Conservation (phyloP, 2,329 filamentous ascomycete species). For the Colletotrichum coccodes region DNA sequence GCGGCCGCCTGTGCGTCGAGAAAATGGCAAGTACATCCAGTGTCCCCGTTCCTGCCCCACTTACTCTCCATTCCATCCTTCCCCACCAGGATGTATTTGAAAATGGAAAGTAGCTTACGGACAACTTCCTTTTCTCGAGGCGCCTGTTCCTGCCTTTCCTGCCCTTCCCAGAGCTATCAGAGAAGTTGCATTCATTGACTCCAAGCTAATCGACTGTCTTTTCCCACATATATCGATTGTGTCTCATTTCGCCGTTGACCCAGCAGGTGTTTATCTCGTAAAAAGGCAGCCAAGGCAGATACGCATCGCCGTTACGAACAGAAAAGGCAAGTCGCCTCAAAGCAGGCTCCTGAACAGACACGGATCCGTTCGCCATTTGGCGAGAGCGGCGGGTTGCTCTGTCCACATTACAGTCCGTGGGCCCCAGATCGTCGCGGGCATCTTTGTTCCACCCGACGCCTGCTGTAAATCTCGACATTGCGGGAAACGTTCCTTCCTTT, state of each 20-base stretch:
- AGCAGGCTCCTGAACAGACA: too few species aligned
- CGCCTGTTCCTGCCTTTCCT: not conserved
- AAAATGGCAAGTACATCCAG: conserved; percentile 11
- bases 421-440: conserved; percentile 26
- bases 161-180: not conserved
- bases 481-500: not conserved
- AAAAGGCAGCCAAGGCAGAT: not conserved
- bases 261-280: too few species aligned
- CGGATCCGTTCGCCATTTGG: not conserved
- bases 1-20: conserved; percentile 30
- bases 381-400: not conserved
- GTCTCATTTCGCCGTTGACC: too few species aligned
- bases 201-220: not conserved
- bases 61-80: not conserved
- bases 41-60: not conserved
- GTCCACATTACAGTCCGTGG: not conserved
- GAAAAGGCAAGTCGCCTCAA: not conserved
- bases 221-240: not conserved
- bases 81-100: not conserved
- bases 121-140: not conserved
- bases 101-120: not conserved
- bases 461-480: not conserved
- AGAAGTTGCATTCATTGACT: not conserved
- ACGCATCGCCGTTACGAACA: too few species aligned
- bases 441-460: not conserved